Evolutionary conservation across 257 asterid species (phyloP), one percentile per base, ranked within the genome.

Genomic region (Apocynum venetum): DNA sequence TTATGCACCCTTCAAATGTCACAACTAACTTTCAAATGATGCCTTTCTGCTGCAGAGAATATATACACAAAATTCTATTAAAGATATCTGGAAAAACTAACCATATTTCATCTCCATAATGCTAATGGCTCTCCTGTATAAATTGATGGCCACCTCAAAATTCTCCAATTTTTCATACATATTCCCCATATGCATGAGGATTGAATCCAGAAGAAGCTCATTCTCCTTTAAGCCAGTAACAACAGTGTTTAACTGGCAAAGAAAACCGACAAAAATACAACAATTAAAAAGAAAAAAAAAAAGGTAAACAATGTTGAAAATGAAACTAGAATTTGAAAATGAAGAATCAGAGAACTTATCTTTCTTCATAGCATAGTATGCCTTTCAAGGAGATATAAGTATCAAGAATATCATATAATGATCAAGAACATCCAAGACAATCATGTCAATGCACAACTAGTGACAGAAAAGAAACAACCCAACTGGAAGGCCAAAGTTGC

Each of bases 161-260:
- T 87, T 90, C 82, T 87, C 91, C 89, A 93, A 68, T 84, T 88
- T 95, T 51, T 86, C 90, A 80, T 85, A 83, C 83, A 93, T 86
- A 78, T 91, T 95, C 82, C 94, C 98, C 97, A 95, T 93, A 84
- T 95, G 98, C 83, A 87, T 78, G 81, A 93, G 97, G 81, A 93
- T 90, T 40, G 93, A 92, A 89, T 93, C 97, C 84, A 95, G 83
- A 83, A 88, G 86, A 57, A 83, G 89, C 82, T 89, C 97, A 52
- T 89, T 90, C 48, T 93, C 93, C 69, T 87, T 84, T 80, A 95
- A 78, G 79, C 77, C 85, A 76, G 49, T 79, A 77, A 87, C 95
- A 85, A 91, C 83, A 87, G 81, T 77, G 73, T 83, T 78, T 86
- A 92, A 81, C 98, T 95, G 89, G 80, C 84, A 88, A 41, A 11